phyloP scores from a whole-genome alignment of 1,139 yeast species.

The Cylindricascospora bacillispora region DNA sequence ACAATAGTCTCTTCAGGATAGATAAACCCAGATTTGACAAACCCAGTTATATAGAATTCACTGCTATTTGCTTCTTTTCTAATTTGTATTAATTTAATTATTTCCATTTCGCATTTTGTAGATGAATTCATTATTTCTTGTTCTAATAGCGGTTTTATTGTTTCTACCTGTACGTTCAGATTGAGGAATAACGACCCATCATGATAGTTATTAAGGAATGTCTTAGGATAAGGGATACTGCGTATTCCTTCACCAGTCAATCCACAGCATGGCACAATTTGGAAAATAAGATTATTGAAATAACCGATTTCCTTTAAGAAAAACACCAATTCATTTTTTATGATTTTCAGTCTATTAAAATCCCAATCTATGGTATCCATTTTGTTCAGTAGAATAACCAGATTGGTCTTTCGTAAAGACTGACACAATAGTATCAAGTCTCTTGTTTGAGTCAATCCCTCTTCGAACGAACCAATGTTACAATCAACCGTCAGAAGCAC shows the following conservation, averaged over 20 bases:
- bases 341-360: constrained; percentile 41
- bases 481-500: constrained; percentile 37
- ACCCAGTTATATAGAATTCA: no score
- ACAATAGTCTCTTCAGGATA: no score
- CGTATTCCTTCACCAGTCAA: constrained; percentile 43
- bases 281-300: constrained; percentile 31
- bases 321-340: constrained; percentile 37
- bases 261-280: constrained; percentile 59
- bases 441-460: constrained; percentile 30
- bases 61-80: no score
- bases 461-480: constrained; percentile 59
- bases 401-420: no score
- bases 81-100: no score
- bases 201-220: no score
- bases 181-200: no score
- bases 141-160: background rate
- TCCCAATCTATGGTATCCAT: constrained; percentile 57
- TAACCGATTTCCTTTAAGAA: constrained; percentile 47
- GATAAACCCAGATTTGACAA: no score
- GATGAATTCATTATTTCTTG: no score
- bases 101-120: background rate
- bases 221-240: no score
- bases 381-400: constrained; percentile 62
- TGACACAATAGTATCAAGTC: background rate
- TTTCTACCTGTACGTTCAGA: background rate